A percentile compares a stretch with the other conserved stretches of the same genome.
These are phyloP conservation scores for Myxozyma neotropica DNA, from an alignment of 805 yeast genomes.

Conservation along the genomic window DNA sequence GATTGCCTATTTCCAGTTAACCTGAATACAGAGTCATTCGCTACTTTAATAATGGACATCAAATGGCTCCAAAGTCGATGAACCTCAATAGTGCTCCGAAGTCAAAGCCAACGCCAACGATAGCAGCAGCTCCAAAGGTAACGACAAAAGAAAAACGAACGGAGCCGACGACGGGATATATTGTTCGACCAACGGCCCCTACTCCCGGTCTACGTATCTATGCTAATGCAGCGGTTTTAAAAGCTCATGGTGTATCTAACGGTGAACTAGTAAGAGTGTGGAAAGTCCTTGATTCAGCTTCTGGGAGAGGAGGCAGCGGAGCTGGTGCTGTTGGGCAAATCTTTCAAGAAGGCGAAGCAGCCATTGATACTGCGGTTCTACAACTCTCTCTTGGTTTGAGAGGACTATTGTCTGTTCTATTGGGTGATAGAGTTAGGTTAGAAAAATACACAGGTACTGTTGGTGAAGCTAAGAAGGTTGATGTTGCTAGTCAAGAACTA, in stretches of 20 bases:
- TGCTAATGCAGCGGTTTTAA: conserved; percentile 19
- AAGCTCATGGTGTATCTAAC: conserved; percentile 8
- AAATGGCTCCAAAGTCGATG: conserved; percentile 22
- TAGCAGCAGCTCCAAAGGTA: background rate
- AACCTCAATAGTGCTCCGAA: conserved; percentile 11
- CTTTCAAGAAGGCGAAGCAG: conserved; percentile 10
- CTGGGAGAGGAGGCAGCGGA: conserved; percentile 1
- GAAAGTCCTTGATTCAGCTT: conserved; percentile 5
- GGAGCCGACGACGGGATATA: conserved; percentile 21
- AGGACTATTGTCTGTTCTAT: conserved; percentile 47
- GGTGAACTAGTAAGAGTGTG: conserved; percentile 27
- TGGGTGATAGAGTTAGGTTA: conserved; percentile 58
- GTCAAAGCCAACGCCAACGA: conserved; percentile 7
- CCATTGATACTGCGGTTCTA: conserved; percentile 26
- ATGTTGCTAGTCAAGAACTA: conserved; percentile 40
- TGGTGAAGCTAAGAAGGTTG: conserved; percentile 45
- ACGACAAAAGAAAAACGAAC: background rate
- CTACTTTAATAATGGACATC: background rate
- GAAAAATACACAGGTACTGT: conserved; percentile 55
- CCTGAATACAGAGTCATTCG: no score
- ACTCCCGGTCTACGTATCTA: conserved; percentile 13
- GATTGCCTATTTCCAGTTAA: no score
- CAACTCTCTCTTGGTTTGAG: conserved; percentile 43
- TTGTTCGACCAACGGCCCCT: conserved; percentile 28
- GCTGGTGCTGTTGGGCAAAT: conserved; percentile 19